Percentiles rank a stretch among this genome's conserved stretches.
Conservation (phyloP, 306 rosid species). For the Medicago lupulina region DNA sequence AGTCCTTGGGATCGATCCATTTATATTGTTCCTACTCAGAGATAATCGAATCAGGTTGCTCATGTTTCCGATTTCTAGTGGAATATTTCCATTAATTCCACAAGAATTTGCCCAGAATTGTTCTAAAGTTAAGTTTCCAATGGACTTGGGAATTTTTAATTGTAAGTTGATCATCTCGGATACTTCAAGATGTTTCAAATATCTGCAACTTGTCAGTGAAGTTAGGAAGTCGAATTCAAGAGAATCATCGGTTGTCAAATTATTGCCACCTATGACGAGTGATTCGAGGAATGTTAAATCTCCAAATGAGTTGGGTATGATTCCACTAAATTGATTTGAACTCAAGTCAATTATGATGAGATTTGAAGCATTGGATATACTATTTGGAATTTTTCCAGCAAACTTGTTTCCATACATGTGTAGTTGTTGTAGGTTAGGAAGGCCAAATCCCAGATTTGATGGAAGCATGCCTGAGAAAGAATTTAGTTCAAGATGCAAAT, state of each 20-base stretch:
- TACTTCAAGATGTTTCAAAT: constrained; percentile 4
- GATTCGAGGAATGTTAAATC: constrained; percentile 6
- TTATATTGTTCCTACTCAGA: constrained; percentile 29
- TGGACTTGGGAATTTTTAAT: constrained; percentile 36
- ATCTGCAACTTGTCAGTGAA: constrained; percentile 28
- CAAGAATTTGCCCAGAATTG: constrained; percentile 11
- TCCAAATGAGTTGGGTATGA: constrained; percentile 32
- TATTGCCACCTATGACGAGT: not conserved
- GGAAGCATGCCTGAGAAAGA: constrained; percentile 39
- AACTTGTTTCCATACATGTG: constrained; percentile 12
- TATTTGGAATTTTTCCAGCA: constrained; percentile 38
- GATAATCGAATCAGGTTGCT: constrained; percentile 27
- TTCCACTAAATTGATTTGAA: constrained; percentile 9
- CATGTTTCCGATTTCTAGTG: constrained; percentile 44
- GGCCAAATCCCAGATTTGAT: constrained; percentile 20
- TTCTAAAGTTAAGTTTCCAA: constrained; percentile 37
- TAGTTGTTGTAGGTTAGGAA: constrained; percentile 20
- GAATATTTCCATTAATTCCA: constrained; percentile 32
- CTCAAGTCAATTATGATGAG: constrained; percentile 1
- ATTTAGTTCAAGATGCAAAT: not conserved
- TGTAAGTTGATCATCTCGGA: not conserved
- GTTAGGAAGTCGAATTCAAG: constrained; percentile 9
- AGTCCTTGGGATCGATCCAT: constrained; percentile 43
- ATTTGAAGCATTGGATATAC: constrained; percentile 39
- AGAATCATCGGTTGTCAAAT: constrained; percentile 26